Conservation (phyloP, 1,284 basidiomycete genomes). For the Cryptococcus jaspeensis region DNA sequence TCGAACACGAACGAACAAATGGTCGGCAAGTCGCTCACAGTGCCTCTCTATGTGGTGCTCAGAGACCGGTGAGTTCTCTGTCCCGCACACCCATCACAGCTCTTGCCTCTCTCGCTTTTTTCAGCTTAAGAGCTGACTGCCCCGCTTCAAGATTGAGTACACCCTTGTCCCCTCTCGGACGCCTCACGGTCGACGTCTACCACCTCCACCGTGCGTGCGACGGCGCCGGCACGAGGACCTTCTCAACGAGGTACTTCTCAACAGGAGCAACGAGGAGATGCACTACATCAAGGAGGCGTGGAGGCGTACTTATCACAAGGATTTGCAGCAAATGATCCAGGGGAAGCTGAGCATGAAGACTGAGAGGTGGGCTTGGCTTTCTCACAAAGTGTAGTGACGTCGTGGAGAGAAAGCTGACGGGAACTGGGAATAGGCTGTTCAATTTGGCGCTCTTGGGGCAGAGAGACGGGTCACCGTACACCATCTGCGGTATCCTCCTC, state of each 20-base stretch:
- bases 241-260: conserved; percentile 47
- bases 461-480: conserved; percentile 46
- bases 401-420: too few relatives aligned
- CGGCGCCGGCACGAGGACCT: conserved; percentile 51
- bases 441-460: conserved; percentile 49
- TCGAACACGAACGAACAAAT: conserved; percentile 46
- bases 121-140: conserved; percentile 3
- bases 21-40: conserved; percentile 40
- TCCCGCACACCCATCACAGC: too few relatives aligned
- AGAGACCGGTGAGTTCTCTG: conserved; percentile 44
- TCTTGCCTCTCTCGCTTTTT: too few relatives aligned
- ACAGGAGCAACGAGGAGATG: conserved; percentile 51
- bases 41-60: conserved; percentile 51
- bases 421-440: conserved; percentile 43
- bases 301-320: conserved; percentile 43
- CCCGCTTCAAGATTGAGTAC: conserved; percentile 44
- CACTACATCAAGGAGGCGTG: conserved; percentile 50
- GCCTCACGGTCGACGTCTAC: conserved; percentile 46
- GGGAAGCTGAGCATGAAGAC: conserved; percentile 54
- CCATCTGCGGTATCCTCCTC: conserved; percentile 50
- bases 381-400: too few relatives aligned
- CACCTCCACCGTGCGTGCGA: conserved; percentile 47
- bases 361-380: conserved; percentile 36
- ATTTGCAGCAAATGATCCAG: conserved; percentile 40
- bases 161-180: conserved; percentile 49